Evolutionary conservation across 2,329 filamentous ascomycete genomes (phyloP).

Genomic region (Alternaria dauci): DNA sequence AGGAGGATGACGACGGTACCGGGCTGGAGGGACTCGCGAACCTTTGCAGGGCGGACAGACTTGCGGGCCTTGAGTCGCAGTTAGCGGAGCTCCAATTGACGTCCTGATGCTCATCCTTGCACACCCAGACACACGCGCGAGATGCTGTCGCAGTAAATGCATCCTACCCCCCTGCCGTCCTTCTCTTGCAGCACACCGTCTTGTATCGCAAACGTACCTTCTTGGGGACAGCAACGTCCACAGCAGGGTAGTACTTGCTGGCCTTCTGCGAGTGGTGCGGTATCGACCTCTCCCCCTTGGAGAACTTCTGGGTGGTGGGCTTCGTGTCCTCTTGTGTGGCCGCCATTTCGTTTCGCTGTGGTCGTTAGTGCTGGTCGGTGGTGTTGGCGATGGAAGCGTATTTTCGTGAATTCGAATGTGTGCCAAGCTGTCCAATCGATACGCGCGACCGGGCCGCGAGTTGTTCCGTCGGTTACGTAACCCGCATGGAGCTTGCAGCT

Average conservation of each 20-base stretch:
- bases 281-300: conserved; percentile 93
- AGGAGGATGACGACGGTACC: conserved; percentile 98
- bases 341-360: conserved; percentile 73
- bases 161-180: conserved; percentile 14
- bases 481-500: conserved; percentile 20
- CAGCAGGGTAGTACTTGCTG: conserved; percentile 98
- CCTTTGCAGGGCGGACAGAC: conserved; percentile 84
- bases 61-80: conserved; percentile 80
- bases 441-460: conserved; percentile 20
- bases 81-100: conserved; percentile 37
- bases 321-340: conserved; percentile 47
- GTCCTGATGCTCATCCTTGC: conserved; percentile 1
- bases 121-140: conserved; percentile 11
- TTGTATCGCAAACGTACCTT: conserved; percentile 75
- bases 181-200: conserved; percentile 27
- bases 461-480: conserved; percentile 19
- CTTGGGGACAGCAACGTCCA: conserved; percentile 87
- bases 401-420: conserved; percentile 24
- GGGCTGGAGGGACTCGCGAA: conserved; percentile 88
- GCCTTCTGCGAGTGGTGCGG: conserved; percentile 89
- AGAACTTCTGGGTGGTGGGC: conserved; percentile 85
- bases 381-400: conserved; percentile 22
- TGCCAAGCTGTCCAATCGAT: conserved; percentile 24
- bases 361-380: conserved; percentile 40
- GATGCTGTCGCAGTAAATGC: conserved; percentile 10